These are phyloP conservation scores for Rugosomyces carneus DNA, from an alignment of 1,284 basidiomycete genomes.

Conservation along the genomic window DNA sequence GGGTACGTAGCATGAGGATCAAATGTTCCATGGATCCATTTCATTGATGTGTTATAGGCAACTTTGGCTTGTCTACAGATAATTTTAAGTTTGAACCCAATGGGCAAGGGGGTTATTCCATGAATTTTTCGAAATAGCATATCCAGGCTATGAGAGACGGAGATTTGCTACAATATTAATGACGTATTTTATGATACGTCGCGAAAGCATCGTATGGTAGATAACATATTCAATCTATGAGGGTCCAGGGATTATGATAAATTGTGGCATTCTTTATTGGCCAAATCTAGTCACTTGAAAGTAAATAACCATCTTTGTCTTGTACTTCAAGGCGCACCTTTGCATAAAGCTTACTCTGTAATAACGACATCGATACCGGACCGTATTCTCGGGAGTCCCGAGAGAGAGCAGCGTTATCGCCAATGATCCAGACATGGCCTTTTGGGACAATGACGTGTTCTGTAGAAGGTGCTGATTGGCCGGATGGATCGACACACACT, in stretches of 20 bases:
- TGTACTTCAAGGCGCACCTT: constrained; percentile 53
- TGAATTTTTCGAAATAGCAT: constrained; percentile 67
- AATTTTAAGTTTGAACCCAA: constrained; percentile 95
- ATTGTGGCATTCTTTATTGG: constrained; percentile 40
- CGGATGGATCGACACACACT: constrained; percentile 82
- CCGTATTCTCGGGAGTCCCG: constrained; percentile 90
- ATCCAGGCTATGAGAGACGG: background rate
- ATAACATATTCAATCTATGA: constrained; percentile 33
- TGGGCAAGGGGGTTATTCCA: constrained; percentile 88
- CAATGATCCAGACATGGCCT: constrained; percentile 89
- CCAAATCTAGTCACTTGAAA: constrained; percentile 39
- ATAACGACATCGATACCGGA: constrained; percentile 80
- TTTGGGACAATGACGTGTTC: constrained; percentile 74
- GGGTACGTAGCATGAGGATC: constrained; percentile 59
- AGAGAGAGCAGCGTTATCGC: constrained; percentile 84
- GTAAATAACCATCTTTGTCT: background rate
- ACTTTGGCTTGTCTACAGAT: constrained; percentile 84
- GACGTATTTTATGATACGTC: background rate
- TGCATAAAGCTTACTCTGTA: constrained; percentile 73
- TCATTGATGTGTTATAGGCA: constrained; percentile 41
- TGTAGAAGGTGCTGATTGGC: constrained; percentile 48
- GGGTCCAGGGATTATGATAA: constrained; percentile 44
- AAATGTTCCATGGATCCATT: no score
- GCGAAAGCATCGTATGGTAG: background rate
- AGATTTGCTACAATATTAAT: background rate